Base-by-base conservation (phyloP, 2,329 filamentous ascomycete species). In the Zymoseptoria pseudotritici region DNA sequence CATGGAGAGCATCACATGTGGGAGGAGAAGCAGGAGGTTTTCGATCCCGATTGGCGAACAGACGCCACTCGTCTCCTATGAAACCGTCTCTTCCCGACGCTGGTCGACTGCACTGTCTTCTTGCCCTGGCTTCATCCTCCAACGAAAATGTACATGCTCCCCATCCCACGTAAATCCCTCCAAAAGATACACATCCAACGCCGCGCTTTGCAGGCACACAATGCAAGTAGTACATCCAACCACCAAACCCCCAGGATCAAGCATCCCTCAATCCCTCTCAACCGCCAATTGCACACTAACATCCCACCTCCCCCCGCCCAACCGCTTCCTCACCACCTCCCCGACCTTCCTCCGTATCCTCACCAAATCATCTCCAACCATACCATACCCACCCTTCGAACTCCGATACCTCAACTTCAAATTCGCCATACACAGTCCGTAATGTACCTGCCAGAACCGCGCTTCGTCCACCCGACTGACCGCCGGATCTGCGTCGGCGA, bases 361-460 rank as follows among this genome's bases (percentile, higher is more conserved):
- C 60, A 82, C 81, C 61, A 95, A 78, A 5, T 86, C 83, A 13
- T 87, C 84, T 21, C 58, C 61, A 20, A 53, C 56, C 61, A 66
- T 61, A 62, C 76, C 69, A 59, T 94, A 90, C 51, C 89, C 86
- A 53, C 75, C 79, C 4, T 86, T 87, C 63, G 77, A 79, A 4
- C 60, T 64, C 52, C 60, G 77, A 72, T 24, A 96, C 83, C 86
- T 83, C 20, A 99, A 76, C 74, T 91, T 95, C 66, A 99, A 74
- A 72, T 95, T 97, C 8, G 94, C 94, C 88, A 97, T 96, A 71
- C 91, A 96, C 50, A 97, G 80, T 1, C 93, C 92, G 73, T 97
- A 97, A 75, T 99, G 94, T 13, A 97, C 94, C 78, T 99, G 94
- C 94, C 94, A 99, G 75, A 99, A 96, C 71, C 91, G 87, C 1